These are phyloP conservation scores for Laguncularia racemosa DNA, from an alignment of 345 rosid genomes.

Conservation along the genomic window DNA sequence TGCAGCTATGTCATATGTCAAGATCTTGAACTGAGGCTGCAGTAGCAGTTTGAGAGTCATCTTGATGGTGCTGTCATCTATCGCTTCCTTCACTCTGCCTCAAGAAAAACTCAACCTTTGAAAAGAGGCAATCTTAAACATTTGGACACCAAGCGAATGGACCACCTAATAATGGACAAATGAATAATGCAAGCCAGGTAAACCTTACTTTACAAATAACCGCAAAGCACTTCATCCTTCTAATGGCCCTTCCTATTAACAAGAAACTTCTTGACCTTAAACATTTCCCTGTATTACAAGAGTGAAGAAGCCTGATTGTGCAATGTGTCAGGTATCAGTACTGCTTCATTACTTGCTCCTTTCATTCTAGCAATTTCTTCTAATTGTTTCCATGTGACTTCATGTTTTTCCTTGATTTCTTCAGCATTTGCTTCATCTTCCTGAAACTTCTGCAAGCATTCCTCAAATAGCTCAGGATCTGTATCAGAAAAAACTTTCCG, in stretches of 20 bases:
- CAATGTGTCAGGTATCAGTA: slow-evolving; percentile 13
- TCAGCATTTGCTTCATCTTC: slow-evolving; percentile 38
- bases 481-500: slow-evolving; percentile 45
- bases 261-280: slow-evolving; percentile 1
- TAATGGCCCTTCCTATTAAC: slow-evolving; percentile 1
- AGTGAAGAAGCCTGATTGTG: slow-evolving; percentile 15
- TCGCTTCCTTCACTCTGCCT: too few relatives aligned
- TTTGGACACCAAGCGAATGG: too few relatives aligned
- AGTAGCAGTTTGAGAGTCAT: too few relatives aligned
- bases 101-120: too few relatives aligned
- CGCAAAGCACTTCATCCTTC: slow-evolving; percentile 10
- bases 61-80: too few relatives aligned
- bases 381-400: slow-evolving; percentile 49
- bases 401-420: slow-evolving; percentile 27
- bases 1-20: too few relatives aligned
- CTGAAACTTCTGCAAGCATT: slow-evolving; percentile 39
- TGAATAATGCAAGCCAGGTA: too few relatives aligned
- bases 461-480: slow-evolving; percentile 48
- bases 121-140: too few relatives aligned
- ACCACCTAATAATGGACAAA: too few relatives aligned
- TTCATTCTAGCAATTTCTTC: slow-evolving; percentile 66
- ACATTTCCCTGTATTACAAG: slow-evolving; percentile 7
- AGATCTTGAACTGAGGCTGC: too few relatives aligned
- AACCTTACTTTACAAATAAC: too few relatives aligned
- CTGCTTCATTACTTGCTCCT: slow-evolving; percentile 25